Base-by-base conservation (phyloP, 345 rosid species). In the Eutrema yunnanense region DNA sequence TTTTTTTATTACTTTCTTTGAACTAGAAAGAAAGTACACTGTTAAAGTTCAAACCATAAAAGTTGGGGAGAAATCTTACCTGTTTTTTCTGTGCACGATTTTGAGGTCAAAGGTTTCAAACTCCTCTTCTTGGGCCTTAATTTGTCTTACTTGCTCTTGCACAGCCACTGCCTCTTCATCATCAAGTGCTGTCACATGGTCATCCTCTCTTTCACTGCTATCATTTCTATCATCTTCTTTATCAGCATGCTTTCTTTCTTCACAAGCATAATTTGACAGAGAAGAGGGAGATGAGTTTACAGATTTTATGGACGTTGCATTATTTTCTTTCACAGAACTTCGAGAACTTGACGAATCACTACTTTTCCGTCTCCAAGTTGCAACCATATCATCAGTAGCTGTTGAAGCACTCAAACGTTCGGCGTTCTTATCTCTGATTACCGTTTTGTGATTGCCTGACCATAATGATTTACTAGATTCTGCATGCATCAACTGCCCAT, bases 91-190 rank as follows among this genome's bases (percentile, higher is more conserved):
- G 57, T 96, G 98, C 73, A 96, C 99, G 60, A 96, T 88, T 86
- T 90, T 90, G 47, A 96, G 96, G 81, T 90, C 83, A 84, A 96
- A 96, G 62, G 98, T 92, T 83, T 96, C 99, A 80, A 92, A 96
- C 79, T 96, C 99, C 72, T 90, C 99, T 67, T 96, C 99, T 71
- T 96, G 98, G 29, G 87, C 90, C 84, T 87, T 92, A 78, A 96
- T 96, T 82, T 96, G 99, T 82, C 92, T 87, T 13, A 90, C 85
- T 87, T 96, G 99, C 86, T 92, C 99, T 78, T 92, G 95, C 27
- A 96, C 96, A 37, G 97, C 99, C 73, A 86, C 90, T 36, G 85
- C 91, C 80, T 96, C 99, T 72, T 96, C 98, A 82, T 96, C 99
- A 76, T 96, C 99, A 54, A 88, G 79, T 42, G 84, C 78, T 57